Evolutionary conservation across 768 basidiomycete species (phyloP), one percentile per base, ranked within the genome.

Genomic region (Phylloporus sp.): DNA sequence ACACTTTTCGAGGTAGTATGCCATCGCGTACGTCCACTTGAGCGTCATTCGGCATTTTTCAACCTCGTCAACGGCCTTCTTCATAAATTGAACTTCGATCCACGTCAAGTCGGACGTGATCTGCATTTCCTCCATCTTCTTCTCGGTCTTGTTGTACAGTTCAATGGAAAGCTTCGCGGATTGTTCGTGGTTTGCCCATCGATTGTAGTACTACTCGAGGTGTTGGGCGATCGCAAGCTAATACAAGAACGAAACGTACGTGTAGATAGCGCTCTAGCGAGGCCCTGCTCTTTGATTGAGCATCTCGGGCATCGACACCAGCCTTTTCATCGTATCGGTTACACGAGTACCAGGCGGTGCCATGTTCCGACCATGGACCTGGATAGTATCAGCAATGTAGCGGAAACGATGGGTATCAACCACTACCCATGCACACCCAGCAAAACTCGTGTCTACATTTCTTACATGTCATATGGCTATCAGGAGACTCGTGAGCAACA

Each of bases 71-170:
- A 97, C 94, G 1, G 96, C 96, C 68, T 94, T 94, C 75, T 92
- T 93, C 79, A 96, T 94, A 69, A 99, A 99, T 69, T 98, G 95
- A 24, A 83, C 93, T 69, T 99, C 94, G 56, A 99, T 99, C 96
- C 96, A 99, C 3, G 92, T 93, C 31, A 99, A 70, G 45, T 82
- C 77, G 3, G 90, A 92, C 10, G 84, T 85, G 53, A 92, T 79
- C 72, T 98, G 96, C 86, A 98, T 95, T 69, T 96, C 92, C 68
- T 97, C 93, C 96, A 99, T 99, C 82, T 97, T 97, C 80, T 95
- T 93, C 78, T 99, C 94, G 11, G 95, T 97, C 73, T 93, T 93
- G 46, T 77, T 77, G 66, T 94, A 95, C 33, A 98, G 73, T 54
- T 97, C 92, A 14, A 89, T 66, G 15, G 95, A 93, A 41, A 99